Conservation (phyloP, 2,329 filamentous ascomycete species). For the Aspergillus luchuensis region DNA sequence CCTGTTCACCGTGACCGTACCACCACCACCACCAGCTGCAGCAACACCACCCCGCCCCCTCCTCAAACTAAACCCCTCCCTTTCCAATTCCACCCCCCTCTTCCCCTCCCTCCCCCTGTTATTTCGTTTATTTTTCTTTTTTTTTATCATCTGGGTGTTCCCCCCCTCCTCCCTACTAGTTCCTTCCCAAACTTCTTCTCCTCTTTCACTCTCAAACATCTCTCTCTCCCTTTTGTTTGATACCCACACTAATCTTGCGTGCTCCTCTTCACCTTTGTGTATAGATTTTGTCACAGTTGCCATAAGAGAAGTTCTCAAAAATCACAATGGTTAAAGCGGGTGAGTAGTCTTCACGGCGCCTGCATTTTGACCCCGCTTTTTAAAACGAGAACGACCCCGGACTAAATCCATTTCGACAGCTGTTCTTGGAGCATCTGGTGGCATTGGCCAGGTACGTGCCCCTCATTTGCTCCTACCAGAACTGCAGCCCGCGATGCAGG, state of each 20-base stretch:
- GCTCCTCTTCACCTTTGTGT: slow-evolving; percentile 2
- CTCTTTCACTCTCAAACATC: neutral
- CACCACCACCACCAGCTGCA: slow-evolving; percentile 8
- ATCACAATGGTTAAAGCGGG: slow-evolving; percentile 54
- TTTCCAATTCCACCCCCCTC: neutral
- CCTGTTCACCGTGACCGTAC: slow-evolving; percentile 14
- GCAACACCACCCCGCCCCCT: slow-evolving; percentile 13
- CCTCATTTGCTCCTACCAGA: slow-evolving; percentile 9
- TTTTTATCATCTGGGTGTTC: neutral
- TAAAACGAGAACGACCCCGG: neutral
- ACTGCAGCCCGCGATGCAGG: neutral
- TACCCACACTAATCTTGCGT: neutral
- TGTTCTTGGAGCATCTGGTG: slow-evolving; percentile 95
- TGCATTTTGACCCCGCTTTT: neutral
- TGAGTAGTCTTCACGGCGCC: slow-evolving; percentile 21
- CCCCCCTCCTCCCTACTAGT: slow-evolving; percentile 11
- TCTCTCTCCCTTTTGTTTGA: slow-evolving; percentile 2
- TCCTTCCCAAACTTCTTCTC: slow-evolving; percentile 8
- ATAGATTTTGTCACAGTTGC: slow-evolving; percentile 2
- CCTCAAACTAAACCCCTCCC: slow-evolving; percentile 9
- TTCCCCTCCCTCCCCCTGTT: slow-evolving; percentile 12
- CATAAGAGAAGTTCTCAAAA: slow-evolving; percentile 10
- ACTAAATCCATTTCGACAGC: slow-evolving; percentile 39
- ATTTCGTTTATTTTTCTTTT: neutral
- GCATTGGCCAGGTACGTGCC: slow-evolving; percentile 86